phyloP scores from a whole-genome alignment of 1,139 yeast genomes.

The Zygoascus hellenicus region DNA sequence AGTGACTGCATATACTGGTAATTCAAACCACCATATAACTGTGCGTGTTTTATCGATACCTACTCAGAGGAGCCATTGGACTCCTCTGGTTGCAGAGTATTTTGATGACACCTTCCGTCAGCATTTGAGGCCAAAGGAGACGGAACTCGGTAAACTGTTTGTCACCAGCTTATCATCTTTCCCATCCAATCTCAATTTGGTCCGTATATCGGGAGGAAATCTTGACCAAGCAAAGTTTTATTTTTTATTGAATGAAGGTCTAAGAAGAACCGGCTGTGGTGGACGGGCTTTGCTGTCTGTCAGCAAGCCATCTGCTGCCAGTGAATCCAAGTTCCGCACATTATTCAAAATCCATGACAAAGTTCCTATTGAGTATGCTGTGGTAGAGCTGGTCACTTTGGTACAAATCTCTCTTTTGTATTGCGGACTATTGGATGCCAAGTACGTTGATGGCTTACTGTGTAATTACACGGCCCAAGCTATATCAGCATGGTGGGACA shows the following conservation, averaged over 20 bases:
- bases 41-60: constrained; percentile 61
- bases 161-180: constrained; percentile 77
- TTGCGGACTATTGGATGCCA: constrained; percentile 64
- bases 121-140: constrained; percentile 52
- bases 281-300: constrained; percentile 75
- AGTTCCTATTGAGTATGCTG: constrained; percentile 59
- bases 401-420: constrained; percentile 74
- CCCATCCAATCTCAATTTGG: constrained; percentile 66
- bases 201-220: constrained; percentile 65
- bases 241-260: constrained; percentile 68
- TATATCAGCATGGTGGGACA: constrained; percentile 73
- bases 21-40: constrained; percentile 52
- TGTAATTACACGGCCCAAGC: constrained; percentile 75
- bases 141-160: constrained; percentile 54
- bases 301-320: constrained; percentile 65
- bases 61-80: constrained; percentile 51
- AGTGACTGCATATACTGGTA: constrained; percentile 82
- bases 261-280: constrained; percentile 73
- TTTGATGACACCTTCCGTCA: constrained; percentile 59
- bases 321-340: constrained; percentile 76
- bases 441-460: constrained; percentile 73
- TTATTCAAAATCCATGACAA: constrained; percentile 54
- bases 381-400: constrained; percentile 64
- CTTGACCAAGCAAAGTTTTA: constrained; percentile 41
- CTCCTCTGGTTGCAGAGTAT: constrained; percentile 49